Percentiles rank a stretch among this genome's conserved stretches.
phyloP scores from a whole-genome alignment of 2,329 filamentous ascomycete genomes.

The Neonectria punicea region DNA sequence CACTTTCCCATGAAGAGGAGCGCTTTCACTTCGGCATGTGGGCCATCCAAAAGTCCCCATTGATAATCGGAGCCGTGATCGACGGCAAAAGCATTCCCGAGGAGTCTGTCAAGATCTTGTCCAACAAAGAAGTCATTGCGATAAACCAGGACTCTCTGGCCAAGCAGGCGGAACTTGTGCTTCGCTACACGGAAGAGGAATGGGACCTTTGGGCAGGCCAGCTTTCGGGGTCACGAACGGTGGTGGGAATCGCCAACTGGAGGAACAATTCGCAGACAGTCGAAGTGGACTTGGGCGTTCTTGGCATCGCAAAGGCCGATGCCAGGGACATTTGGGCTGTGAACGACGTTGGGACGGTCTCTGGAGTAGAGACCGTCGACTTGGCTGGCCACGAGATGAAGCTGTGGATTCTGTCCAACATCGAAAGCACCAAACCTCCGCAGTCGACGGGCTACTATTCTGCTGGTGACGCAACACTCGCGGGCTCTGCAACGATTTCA shows the following conservation, averaged over 20 bases:
- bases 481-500: slow-evolving; percentile 48
- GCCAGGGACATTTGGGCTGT: slow-evolving; percentile 55
- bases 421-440: slow-evolving; percentile 38
- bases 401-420: slow-evolving; percentile 51
- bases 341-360: slow-evolving; percentile 45
- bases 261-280: slow-evolving; percentile 54
- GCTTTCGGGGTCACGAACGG: slow-evolving; percentile 54
- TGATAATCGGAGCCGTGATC: slow-evolving; percentile 59
- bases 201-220: slow-evolving; percentile 64
- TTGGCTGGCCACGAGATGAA: slow-evolving; percentile 53
- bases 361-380: slow-evolving; percentile 45
- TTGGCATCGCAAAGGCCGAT: slow-evolving; percentile 53
- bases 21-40: slow-evolving; percentile 64
- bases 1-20: slow-evolving; percentile 58
- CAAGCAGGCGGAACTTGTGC: slow-evolving; percentile 60
- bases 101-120: slow-evolving; percentile 55
- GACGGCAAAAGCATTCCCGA: slow-evolving; percentile 50
- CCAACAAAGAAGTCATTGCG: slow-evolving; percentile 64
- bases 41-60: slow-evolving; percentile 62
- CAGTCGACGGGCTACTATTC: slow-evolving; percentile 52
- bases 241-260: slow-evolving; percentile 63
- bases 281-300: slow-evolving; percentile 52
- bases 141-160: slow-evolving; percentile 68
- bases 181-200: slow-evolving; percentile 58
- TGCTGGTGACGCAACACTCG: slow-evolving; percentile 48